phyloP scores from a whole-genome alignment of 306 rosid genomes.

The Begonia peltatifolia region DNA sequence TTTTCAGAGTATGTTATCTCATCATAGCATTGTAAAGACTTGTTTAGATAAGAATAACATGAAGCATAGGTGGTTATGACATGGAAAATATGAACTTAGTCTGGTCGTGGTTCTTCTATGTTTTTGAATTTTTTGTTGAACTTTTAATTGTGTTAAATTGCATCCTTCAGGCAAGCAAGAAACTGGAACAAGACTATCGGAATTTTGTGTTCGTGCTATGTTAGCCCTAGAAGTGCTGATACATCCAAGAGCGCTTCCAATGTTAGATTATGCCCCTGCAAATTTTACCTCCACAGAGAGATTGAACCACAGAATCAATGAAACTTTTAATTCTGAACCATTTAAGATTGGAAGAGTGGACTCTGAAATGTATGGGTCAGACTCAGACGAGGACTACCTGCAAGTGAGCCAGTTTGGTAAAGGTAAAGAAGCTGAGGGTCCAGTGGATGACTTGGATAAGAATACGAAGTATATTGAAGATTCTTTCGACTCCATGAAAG shows the following conservation, averaged over 20 bases:
- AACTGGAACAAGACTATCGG: conserved; percentile 55
- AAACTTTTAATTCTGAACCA: too few relatives aligned
- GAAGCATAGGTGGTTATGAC: too few relatives aligned
- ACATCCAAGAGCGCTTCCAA: conserved; percentile 75
- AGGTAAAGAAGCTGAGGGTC: conserved; percentile 20
- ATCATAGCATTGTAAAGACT: too few relatives aligned
- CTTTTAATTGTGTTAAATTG: neutral
- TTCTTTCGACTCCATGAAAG: conserved; percentile 17
- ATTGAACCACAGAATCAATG: too few relatives aligned
- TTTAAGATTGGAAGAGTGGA: too few relatives aligned
- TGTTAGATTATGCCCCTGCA: conserved; percentile 22
- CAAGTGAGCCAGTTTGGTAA: conserved; percentile 29
- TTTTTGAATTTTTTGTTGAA: too few relatives aligned
- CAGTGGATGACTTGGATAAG: conserved; percentile 16
- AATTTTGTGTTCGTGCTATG: conserved; percentile 74
- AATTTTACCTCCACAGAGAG: conserved; percentile 7
- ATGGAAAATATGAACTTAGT: too few relatives aligned
- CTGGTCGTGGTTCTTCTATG: too few relatives aligned
- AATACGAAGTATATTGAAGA: conserved; percentile 9
- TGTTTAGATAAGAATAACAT: too few relatives aligned
- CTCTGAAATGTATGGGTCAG: neutral
- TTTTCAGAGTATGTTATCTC: neutral
- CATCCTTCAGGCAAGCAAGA: conserved; percentile 55
- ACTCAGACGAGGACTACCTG: conserved; percentile 26
- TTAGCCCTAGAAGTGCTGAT: conserved; percentile 74